Percentiles rank a stretch among this genome's conserved stretches.
phyloP scores from a whole-genome alignment of 2,329 filamentous ascomycete genomes.

The Macrophomina tecta region DNA sequence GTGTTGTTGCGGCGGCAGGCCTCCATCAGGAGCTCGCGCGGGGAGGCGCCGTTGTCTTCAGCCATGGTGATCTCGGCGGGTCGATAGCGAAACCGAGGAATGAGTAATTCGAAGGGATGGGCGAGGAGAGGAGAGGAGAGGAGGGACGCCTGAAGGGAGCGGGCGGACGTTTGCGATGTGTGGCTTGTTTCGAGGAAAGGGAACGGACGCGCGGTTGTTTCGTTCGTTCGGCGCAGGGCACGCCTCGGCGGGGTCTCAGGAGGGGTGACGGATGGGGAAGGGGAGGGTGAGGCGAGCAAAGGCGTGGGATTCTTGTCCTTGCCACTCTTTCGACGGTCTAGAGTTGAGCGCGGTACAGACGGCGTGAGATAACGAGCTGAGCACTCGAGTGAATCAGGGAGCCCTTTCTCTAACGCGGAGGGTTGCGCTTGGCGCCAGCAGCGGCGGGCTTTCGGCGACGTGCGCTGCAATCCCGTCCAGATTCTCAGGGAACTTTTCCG shows the following conservation, averaged over 20 bases:
- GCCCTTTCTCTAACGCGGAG: conserved; percentile 4
- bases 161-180: conserved; percentile 10
- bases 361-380: neutral
- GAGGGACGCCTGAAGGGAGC: conserved; percentile 15
- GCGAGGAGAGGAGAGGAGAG: neutral
- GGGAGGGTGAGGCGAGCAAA: conserved; percentile 5
- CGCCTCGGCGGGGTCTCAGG: conserved; percentile 19
- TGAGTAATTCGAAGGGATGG: neutral
- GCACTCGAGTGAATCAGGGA: conserved; percentile 22
- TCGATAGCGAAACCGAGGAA: neutral
- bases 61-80: conserved; percentile 2
- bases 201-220: conserved; percentile 13
- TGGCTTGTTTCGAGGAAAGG: conserved; percentile 1
- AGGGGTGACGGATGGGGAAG: conserved; percentile 16
- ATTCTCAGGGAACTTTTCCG: neutral
- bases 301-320: neutral
- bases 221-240: conserved; percentile 14
- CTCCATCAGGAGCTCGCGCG: conserved; percentile 85
- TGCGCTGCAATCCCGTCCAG: neutral
- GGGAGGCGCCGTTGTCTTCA: conserved; percentile 74
- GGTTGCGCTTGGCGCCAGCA: conserved; percentile 17
- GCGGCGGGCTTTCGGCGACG: neutral
- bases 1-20: conserved; percentile 93
- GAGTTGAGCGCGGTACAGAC: neutral
- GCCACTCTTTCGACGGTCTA: neutral